A percentile compares a stretch with the other conserved stretches of the same genome.
Conservation (phyloP, 257 asterid species). For the Solanum okadae region DNA sequence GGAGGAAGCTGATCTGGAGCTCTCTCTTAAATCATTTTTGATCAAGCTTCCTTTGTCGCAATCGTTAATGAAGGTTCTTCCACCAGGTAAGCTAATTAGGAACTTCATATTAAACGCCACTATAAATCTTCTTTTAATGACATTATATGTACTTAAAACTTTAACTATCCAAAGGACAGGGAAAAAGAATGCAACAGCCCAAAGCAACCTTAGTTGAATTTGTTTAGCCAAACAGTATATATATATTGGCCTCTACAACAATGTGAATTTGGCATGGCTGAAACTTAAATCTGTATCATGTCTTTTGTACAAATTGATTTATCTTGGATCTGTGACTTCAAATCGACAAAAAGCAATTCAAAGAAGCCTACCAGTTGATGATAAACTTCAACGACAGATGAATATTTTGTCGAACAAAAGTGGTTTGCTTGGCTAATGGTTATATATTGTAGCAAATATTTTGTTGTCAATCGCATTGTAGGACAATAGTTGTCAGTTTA, state of each 20-base stretch:
- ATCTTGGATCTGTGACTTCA: background rate
- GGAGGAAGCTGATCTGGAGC: constrained; percentile 59
- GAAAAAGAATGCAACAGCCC: background rate
- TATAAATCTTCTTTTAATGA: background rate
- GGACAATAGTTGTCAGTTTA: background rate
- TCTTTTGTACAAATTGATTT: background rate
- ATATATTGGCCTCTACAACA: background rate
- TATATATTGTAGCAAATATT: background rate
- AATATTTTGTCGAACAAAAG: background rate
- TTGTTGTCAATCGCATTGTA: background rate
- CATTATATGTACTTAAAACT: background rate
- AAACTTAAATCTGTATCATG: background rate
- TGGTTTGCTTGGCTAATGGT: background rate
- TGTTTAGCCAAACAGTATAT: background rate
- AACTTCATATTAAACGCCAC: background rate
- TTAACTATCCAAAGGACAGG: background rate
- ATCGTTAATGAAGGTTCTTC: constrained; percentile 55
- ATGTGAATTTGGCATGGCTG: background rate
- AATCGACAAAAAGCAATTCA: background rate
- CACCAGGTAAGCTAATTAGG: constrained; percentile 37
- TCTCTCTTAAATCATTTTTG: constrained; percentile 74
- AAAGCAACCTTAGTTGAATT: background rate
- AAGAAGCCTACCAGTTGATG: background rate
- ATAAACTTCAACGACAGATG: background rate
- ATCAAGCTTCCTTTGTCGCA: constrained; percentile 73